phyloP scores from a whole-genome alignment of 2,329 filamentous ascomycete species.

The Colletotrichum tanaceti region DNA sequence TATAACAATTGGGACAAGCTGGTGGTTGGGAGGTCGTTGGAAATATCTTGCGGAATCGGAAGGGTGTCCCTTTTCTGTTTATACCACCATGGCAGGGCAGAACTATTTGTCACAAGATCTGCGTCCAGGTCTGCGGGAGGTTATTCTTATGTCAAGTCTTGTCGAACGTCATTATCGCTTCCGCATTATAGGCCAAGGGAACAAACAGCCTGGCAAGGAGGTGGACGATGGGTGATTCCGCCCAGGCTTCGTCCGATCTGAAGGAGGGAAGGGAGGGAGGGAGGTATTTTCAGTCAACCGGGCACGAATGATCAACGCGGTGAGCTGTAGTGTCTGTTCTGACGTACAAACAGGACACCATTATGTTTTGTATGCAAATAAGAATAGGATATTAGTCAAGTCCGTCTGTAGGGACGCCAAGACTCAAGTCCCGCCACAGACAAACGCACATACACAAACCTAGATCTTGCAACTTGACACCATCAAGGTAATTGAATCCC shows the following conservation, averaged over 20 bases:
- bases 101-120: neutral
- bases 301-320: conserved; percentile 13
- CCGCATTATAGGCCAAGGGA: neutral
- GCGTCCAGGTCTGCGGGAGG: conserved; percentile 5
- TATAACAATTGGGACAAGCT: conserved; percentile 32
- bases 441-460: neutral
- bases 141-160: conserved; percentile 33
- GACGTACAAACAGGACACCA: neutral
- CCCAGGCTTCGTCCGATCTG: conserved; percentile 34
- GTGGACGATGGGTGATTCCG: conserved; percentile 14
- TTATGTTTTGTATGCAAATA: conserved; percentile 8
- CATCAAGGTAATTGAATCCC: conserved; percentile 1
- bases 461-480: neutral
- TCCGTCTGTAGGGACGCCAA: conserved; percentile 28
- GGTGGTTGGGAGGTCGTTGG: conserved; percentile 28
- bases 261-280: neutral
- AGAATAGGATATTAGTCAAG: conserved; percentile 3
- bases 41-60: conserved; percentile 13
- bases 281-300: neutral
- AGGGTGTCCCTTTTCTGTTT: conserved; percentile 25
- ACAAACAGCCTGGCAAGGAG: conserved; percentile 19
- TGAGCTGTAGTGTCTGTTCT: conserved; percentile 8
- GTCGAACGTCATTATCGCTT: conserved; percentile 20
- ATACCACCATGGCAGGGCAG: conserved; percentile 16
- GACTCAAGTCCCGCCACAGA: conserved; percentile 24